Conservation (phyloP, 2,329 filamentous ascomycete genomes). For the Calonectria pseudoreteaudii region DNA sequence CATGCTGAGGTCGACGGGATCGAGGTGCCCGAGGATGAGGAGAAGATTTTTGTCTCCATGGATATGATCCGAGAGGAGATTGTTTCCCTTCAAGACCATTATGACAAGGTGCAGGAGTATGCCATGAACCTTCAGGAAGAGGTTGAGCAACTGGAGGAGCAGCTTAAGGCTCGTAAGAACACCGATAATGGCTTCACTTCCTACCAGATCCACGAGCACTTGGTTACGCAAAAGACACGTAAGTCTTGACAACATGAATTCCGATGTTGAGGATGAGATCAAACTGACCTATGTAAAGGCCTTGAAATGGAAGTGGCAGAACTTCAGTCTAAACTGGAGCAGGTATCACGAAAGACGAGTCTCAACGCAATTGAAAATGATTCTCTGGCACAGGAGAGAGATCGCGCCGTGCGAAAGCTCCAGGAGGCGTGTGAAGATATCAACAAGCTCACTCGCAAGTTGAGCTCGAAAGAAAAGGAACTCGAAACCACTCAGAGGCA, state of each 20-base stretch:
- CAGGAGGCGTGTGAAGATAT: slow-evolving; percentile 71
- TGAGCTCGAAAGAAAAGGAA: slow-evolving; percentile 56
- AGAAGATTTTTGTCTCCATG: slow-evolving; percentile 70
- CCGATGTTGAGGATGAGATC: not conserved
- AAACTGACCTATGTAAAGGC: slow-evolving; percentile 49
- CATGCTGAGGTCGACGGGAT: slow-evolving; percentile 65
- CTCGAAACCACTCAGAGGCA: slow-evolving; percentile 56
- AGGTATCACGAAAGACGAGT: slow-evolving; percentile 71
- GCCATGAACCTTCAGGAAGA: slow-evolving; percentile 65
- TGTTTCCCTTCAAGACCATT: slow-evolving; percentile 65
- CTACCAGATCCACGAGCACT: slow-evolving; percentile 57
- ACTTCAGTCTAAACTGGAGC: slow-evolving; percentile 71
- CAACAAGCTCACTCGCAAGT: slow-evolving; percentile 59
- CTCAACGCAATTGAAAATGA: slow-evolving; percentile 74
- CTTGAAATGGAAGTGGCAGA: slow-evolving; percentile 70
- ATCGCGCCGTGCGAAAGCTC: slow-evolving; percentile 72
- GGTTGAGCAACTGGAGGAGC: slow-evolving; percentile 61
- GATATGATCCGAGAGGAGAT: slow-evolving; percentile 72
- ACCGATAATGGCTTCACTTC: slow-evolving; percentile 56
- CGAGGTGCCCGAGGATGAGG: slow-evolving; percentile 64
- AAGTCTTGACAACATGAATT: slow-evolving; percentile 46
- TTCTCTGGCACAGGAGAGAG: slow-evolving; percentile 71
- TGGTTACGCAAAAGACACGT: slow-evolving; percentile 67
- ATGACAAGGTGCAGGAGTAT: slow-evolving; percentile 66
- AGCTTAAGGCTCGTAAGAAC: slow-evolving; percentile 59